Percentiles rank a stretch among this genome's conserved stretches.
Conservation (phyloP, 2,329 filamentous ascomycete genomes). For the Aspergillus brunneoviolaceus region DNA sequence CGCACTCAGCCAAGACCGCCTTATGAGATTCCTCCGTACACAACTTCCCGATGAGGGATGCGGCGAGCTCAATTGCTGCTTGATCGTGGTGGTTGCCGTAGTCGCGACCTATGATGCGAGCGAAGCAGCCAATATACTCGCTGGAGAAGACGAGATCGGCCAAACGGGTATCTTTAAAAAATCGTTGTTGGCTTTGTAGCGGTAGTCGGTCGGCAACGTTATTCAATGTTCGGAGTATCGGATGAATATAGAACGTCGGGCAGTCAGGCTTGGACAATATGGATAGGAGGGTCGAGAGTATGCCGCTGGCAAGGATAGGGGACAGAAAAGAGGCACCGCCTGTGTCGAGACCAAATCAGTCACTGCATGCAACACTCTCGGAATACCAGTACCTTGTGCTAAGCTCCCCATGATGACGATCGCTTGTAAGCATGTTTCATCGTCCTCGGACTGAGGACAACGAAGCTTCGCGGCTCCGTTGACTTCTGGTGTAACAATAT, state of each 20-base stretch:
- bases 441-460: slow-evolving; percentile 56
- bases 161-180: slow-evolving; percentile 53
- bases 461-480: slow-evolving; percentile 26
- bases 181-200: slow-evolving; percentile 53
- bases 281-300: slow-evolving; percentile 68
- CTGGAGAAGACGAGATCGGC: slow-evolving; percentile 65
- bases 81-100: slow-evolving; percentile 55
- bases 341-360: slow-evolving; percentile 40
- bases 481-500: slow-evolving; percentile 25
- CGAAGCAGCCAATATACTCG: slow-evolving; percentile 61
- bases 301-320: slow-evolving; percentile 67
- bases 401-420: slow-evolving; percentile 82
- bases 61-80: slow-evolving; percentile 45
- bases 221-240: slow-evolving; percentile 72
- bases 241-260: slow-evolving; percentile 65
- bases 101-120: slow-evolving; percentile 63
- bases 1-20: slow-evolving; percentile 66
- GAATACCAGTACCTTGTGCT: slow-evolving; percentile 64
- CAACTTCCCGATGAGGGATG: slow-evolving; percentile 56
- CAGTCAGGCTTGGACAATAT: slow-evolving; percentile 66
- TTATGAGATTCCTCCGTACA: slow-evolving; percentile 71
- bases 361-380: not conserved
- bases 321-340: slow-evolving; percentile 76
- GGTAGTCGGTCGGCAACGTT: slow-evolving; percentile 67
- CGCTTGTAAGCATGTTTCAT: slow-evolving; percentile 72